Evolutionary conservation across 176 grass and related monocot species (phyloP).

Genomic region (Panicum miliaceum): DNA sequence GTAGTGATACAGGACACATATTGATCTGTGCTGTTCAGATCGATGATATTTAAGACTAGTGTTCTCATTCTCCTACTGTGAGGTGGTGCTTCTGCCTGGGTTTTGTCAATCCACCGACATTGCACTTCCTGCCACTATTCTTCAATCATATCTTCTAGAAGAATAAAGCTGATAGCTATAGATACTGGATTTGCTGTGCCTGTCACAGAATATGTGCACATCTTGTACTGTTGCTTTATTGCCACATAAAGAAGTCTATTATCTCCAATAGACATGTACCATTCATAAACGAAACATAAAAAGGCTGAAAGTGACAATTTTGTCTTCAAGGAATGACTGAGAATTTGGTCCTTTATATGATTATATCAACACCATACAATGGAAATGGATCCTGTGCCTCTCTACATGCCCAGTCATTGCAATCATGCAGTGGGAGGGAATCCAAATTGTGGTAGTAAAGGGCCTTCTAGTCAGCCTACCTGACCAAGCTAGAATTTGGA

Average conservation of each 20-base stretch:
- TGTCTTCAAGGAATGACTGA: neutral
- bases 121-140: neutral
- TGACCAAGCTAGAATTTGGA: neutral
- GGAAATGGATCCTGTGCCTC: neutral
- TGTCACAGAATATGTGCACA: neutral
- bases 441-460: too few relatives aligned
- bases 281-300: neutral
- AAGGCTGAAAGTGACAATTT: constrained; percentile 8
- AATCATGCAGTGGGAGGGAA: neutral
- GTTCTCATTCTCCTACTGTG: neutral
- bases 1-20: neutral
- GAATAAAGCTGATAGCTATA: neutral
- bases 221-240: neutral
- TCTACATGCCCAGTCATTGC: neutral
- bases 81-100: neutral
- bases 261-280: neutral
- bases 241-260: neutral
- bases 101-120: neutral
- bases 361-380: neutral
- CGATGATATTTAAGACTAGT: neutral
- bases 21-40: neutral
- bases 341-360: neutral
- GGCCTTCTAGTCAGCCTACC: neutral
- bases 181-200: neutral
- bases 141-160: neutral